Percentiles rank a stretch among this genome's conserved stretches.
Evolutionary conservation across 306 rosid species (phyloP).

Genomic region (barrel medic (Medicago truncatula)): MtrunA17r5.0-ANR NC_053043.1:43593501-43594000

Average conservation of each 20-base stretch:
- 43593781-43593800: no score
- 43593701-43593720: slow-evolving; percentile 51
- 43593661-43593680: slow-evolving; percentile 61
- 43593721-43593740: slow-evolving; percentile 33
- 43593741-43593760: slow-evolving; percentile 12
- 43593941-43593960: slow-evolving; percentile 52
- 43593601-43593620: slow-evolving; percentile 66
- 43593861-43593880: no score
- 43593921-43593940: no score
- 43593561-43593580: slow-evolving; percentile 66
- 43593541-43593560: neutral
- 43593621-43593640: slow-evolving; percentile 52
- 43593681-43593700: slow-evolving; percentile 76
- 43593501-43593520: neutral
- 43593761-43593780: neutral
- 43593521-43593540: neutral
- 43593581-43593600: slow-evolving; percentile 89
- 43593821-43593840: no score
- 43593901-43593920: no score
- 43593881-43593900: no score
- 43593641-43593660: slow-evolving; percentile 58
- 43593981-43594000: slow-evolving; percentile 82
- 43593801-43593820: no score
- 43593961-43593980: slow-evolving; percentile 62
- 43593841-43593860: no score